Evolutionary conservation across 768 basidiomycete genomes (phyloP), one percentile per base, ranked within the genome.

Genomic region (Coprinopsis marcescibilis): DNA sequence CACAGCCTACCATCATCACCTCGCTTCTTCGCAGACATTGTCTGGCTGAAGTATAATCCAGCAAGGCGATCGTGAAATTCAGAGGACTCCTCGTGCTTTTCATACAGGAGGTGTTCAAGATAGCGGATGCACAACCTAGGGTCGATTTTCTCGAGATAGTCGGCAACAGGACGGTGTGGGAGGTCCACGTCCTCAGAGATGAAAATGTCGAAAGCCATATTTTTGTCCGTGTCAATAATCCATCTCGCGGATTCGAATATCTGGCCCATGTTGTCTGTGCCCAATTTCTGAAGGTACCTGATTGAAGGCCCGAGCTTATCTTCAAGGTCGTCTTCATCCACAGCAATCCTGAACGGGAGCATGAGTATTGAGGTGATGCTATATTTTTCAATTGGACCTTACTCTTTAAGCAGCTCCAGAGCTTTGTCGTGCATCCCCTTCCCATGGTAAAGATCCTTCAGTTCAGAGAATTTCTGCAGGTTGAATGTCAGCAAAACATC

Each of bases 341-440:
- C 81, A 52, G 89, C 82, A 49, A 94, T 68, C 48, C 95, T 97
- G 51, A n/a, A 32, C 19, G 8, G 8, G 15, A 27, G 13, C 7
- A 19, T 17, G 21, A 12, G 25, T 17, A 14, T n/a, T 1, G 45
- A 11, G 12, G 27, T 13, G 30, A 26, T n/a, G 29, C 23, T 29
- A 37, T 8, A 34, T 14, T 11, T 64, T n/a, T n/a, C n/a, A n/a
- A n/a, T n/a, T n/a, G n/a, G n/a, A n/a, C n/a, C 89, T 53, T 53
- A 96, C 95, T 89, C 78, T 59, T 79, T 77, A n/a, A 99, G 73
- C 26, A 98, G 72, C 23, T 76, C 69, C 52, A 99, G 64, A 0
- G 95, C 93, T 61, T 94, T 87, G 0, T 72, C 72, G 55, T 99
- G 96, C 91, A 95, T 96, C 68, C 88, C 87, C 72, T 93, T 93